These are phyloP conservation scores for Metschnikowia sp. DNA, from an alignment of 805 yeast genomes.

Conservation along the genomic window DNA sequence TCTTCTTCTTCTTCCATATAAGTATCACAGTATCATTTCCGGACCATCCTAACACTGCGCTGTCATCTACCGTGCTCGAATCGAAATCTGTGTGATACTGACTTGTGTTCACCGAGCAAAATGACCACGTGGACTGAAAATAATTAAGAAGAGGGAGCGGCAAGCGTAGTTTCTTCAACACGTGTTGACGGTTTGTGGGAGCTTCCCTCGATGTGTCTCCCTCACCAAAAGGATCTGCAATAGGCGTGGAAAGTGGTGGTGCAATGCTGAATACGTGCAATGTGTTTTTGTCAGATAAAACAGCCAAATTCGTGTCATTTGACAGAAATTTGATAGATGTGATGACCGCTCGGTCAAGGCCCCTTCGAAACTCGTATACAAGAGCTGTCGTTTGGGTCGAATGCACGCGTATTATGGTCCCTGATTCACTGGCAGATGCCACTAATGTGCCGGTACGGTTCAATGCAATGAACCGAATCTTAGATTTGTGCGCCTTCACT, in stretches of 20 bases:
- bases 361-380: slow-evolving; percentile 84
- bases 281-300: slow-evolving; percentile 84
- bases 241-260: slow-evolving; percentile 1
- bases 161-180: slow-evolving; percentile 58
- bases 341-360: slow-evolving; percentile 78
- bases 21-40: slow-evolving; percentile 70
- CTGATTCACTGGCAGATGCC: slow-evolving; percentile 80
- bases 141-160: slow-evolving; percentile 61
- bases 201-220: slow-evolving; percentile 1
- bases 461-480: slow-evolving; percentile 59
- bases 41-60: slow-evolving; percentile 62
- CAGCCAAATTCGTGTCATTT: slow-evolving; percentile 72
- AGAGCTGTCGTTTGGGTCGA: slow-evolving; percentile 65
- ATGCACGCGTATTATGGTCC: slow-evolving; percentile 75
- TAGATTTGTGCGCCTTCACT: slow-evolving; percentile 72
- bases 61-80: slow-evolving; percentile 24
- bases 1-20: slow-evolving; percentile 68
- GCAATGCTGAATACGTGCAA: slow-evolving; percentile 72
- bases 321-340: slow-evolving; percentile 84
- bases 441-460: slow-evolving; percentile 62
- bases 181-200: slow-evolving; percentile 55
- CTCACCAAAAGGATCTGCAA: slow-evolving; percentile 8
- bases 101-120: slow-evolving; percentile 64
- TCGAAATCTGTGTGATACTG: slow-evolving; percentile 29
- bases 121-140: slow-evolving; percentile 85